Evolutionary conservation across 208 protist genomes (phyloP).

Genomic region (Acanthamoeba polyphaga): DNA sequence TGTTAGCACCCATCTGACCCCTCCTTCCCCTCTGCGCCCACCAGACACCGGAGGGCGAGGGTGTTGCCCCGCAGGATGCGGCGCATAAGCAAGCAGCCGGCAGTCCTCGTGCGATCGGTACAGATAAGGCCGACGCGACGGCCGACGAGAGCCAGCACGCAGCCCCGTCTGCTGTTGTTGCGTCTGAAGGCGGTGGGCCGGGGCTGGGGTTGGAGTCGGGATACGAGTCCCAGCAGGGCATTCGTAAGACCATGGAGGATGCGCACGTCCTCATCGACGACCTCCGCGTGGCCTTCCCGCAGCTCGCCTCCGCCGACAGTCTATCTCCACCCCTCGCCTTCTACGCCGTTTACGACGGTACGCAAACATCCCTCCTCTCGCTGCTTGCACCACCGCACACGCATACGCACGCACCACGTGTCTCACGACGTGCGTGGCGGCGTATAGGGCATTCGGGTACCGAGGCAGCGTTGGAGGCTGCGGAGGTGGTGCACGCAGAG

Average conservation of each 20-base stretch:
- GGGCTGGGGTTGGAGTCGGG: not conserved
- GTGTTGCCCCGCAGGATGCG: not conserved
- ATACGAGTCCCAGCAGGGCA: not conserved
- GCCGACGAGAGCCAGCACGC: not conserved
- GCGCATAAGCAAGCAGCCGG: not conserved
- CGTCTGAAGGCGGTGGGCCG: not conserved
- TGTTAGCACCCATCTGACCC: not conserved
- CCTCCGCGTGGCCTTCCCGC: not conserved
- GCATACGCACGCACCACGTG: too few relatives aligned
- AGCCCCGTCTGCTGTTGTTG: too few relatives aligned
- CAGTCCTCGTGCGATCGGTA: not conserved
- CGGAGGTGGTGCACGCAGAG: not conserved
- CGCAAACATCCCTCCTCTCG: not conserved
- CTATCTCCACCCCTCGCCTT: not conserved
- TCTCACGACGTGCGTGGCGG: not conserved
- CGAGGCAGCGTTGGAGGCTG: not conserved
- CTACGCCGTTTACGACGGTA: slow-evolving; percentile 16
- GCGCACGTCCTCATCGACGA: slow-evolving; percentile 29
- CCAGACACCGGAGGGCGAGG: not conserved
- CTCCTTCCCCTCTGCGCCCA: not conserved
- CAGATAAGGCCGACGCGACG: not conserved
- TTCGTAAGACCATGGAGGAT: slow-evolving; percentile 18
- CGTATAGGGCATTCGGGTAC: not conserved
- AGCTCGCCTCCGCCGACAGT: not conserved
- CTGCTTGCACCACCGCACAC: not conserved